Percentiles rank a stretch among this genome's conserved stretches.
Evolutionary conservation across 2,329 filamentous ascomycete species (phyloP).

Genomic region (Lomentospora prolificans): DNA sequence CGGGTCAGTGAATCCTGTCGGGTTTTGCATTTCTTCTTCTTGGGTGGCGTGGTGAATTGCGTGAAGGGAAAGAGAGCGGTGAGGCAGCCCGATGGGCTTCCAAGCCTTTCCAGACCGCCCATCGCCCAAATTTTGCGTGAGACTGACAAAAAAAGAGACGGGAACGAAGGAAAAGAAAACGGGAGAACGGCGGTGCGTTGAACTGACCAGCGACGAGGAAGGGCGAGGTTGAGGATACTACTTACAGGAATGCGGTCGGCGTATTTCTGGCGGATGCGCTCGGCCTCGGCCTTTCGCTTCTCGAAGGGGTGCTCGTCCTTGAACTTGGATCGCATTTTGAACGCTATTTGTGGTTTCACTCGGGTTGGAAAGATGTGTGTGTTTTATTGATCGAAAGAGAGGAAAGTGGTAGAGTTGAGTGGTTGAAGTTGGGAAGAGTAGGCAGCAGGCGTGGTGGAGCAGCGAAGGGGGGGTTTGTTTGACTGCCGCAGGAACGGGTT

Average conservation of each 20-base stretch:
- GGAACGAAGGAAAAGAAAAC: neutral
- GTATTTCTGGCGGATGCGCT: conserved; percentile 99
- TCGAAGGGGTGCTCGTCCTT: conserved; percentile 99
- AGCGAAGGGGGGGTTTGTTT: neutral
- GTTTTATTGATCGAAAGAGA: neutral
- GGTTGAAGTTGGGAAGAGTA: neutral
- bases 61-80: neutral
- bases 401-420: neutral
- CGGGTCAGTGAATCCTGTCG: neutral
- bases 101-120: neutral
- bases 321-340: conserved; percentile 95
- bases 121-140: neutral
- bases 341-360: conserved; percentile 8
- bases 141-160: neutral
- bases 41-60: neutral
- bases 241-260: conserved; percentile 94
- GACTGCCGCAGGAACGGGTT: neutral
- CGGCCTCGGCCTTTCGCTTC: conserved; percentile 99
- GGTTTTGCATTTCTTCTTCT: neutral
- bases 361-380: conserved; percentile 17
- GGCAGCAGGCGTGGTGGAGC: neutral
- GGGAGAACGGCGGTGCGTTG: too few relatives aligned
- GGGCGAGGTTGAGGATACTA: too few relatives aligned
- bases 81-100: conserved; percentile 1
- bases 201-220: too few relatives aligned